Percentiles rank a stretch among this genome's conserved stretches.
These are phyloP conservation scores for Fusarium sp. DNA, from an alignment of 2,329 filamentous ascomycete genomes.

Conservation along the genomic window DNA sequence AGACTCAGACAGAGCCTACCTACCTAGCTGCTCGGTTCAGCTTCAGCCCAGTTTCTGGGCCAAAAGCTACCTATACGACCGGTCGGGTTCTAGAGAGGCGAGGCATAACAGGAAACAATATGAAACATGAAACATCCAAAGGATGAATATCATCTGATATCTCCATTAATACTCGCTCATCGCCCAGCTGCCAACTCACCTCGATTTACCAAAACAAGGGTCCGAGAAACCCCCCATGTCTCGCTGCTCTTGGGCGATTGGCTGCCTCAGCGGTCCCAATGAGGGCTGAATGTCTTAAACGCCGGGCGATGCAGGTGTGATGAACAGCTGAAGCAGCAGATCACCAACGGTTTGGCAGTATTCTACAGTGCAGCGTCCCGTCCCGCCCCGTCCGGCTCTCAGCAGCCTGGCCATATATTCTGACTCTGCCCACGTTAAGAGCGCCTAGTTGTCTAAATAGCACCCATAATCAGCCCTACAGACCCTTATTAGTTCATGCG, in stretches of 20 bases:
- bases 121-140: not conserved
- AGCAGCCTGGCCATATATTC: conserved; percentile 3
- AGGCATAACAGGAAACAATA: not conserved
- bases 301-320: conserved; percentile 12
- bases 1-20: too few relatives aligned
- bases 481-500: not conserved
- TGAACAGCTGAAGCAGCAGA: conserved; percentile 13
- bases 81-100: not conserved
- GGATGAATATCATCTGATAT: not conserved
- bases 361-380: not conserved
- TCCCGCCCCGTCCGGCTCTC: not conserved
- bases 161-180: not conserved
- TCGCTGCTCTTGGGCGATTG: conserved; percentile 17
- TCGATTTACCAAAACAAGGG: conserved; percentile 8
- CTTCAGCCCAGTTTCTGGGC: not conserved
- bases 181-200: not conserved
- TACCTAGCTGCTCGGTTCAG: not conserved
- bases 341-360: conserved; percentile 12
- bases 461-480: not conserved
- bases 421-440: not conserved
- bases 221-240: conserved; percentile 23
- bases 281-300: not conserved
- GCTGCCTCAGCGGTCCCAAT: not conserved
- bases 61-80: not conserved
- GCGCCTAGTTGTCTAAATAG: not conserved